A percentile compares a stretch with the other conserved stretches of the same genome.
Evolutionary conservation across 306 rosid genomes (phyloP).

Genomic region (Vicia sativa): DNA sequence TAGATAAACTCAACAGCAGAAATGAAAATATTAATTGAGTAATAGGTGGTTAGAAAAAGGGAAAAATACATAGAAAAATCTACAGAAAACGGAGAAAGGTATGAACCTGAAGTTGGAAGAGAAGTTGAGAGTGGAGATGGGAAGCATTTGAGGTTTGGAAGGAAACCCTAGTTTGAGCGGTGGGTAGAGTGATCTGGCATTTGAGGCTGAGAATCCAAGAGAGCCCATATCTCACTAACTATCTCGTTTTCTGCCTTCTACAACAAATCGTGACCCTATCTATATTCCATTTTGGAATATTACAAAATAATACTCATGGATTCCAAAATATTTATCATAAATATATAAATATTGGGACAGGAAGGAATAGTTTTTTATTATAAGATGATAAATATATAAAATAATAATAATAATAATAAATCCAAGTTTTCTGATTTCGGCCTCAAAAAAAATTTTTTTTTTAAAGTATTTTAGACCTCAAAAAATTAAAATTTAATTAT

Average conservation of each 20-base stretch:
- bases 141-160: conserved; percentile 22
- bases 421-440: too few species aligned
- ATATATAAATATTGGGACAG: too few species aligned
- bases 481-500: too few species aligned
- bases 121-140: conserved; percentile 5
- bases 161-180: conserved; percentile 41
- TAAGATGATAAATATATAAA: too few species aligned
- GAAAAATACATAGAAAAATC: background rate
- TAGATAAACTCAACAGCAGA: conserved; percentile 38
- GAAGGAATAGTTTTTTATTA: too few species aligned
- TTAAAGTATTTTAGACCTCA: too few species aligned
- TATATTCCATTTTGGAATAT: background rate
- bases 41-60: background rate
- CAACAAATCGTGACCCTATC: background rate
- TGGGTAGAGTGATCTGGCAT: background rate
- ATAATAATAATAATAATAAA: too few species aligned
- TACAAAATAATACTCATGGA: too few species aligned
- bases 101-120: conserved; percentile 39
- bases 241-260: background rate
- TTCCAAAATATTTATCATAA: too few species aligned
- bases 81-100: conserved; percentile 2
- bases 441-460: too few species aligned
- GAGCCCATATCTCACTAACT: conserved; percentile 28
- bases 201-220: background rate
- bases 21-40: background rate